Evolutionary conservation across 768 basidiomycete genomes (phyloP), one percentile per base, ranked within the genome.

Genomic region (Grammothele lineata): DNA sequence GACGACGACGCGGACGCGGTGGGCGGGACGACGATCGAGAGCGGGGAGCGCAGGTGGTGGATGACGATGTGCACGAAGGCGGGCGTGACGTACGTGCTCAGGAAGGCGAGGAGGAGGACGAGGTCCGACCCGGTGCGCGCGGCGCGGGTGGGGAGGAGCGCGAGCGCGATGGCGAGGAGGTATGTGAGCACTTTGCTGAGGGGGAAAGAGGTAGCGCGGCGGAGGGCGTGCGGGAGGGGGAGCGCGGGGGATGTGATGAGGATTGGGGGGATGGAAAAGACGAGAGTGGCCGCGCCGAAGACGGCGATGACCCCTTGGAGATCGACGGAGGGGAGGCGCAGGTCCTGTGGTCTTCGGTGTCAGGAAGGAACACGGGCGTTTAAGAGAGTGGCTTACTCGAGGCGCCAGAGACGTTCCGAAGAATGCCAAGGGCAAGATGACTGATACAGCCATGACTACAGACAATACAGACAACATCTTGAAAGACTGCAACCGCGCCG

Each of bases 41-140:
- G 72, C 2, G 93, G 93, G 3, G 82, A 80, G 48, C 82, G 81
- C 68, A 96, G 84, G 60, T 90, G 83, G 68, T 95, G 92, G 4
- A 83, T 80, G 22, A 76, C 75, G 54, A 95, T 80, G 67, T 94
- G 92, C 44, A 88, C 66, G 40, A 91, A 59, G 14, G 90, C 78
- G 48, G 86, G 84, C 2, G 86, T 63, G 42, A 83, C 66, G 62
- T 81, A 89, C 9, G 81, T 79, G 53, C 77, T 72, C 2, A 66
- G 59, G 45, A 85, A 71, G 4, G 78, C 72, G 42, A 74, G 67
- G 27, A 80, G 61, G 19, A 87, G 59, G 22, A 74, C 63, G 17
- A 71, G 51, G 48, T 80, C 75, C 38, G 74, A 75, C 21, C 83
- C 60, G 12, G 75, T 57, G 37, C 62, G 50, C 12, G 65, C 60